Percentiles rank a stretch among this genome's conserved stretches.
phyloP scores from a whole-genome alignment of 1,139 yeast genomes.

The Pichia sp. region DNA sequence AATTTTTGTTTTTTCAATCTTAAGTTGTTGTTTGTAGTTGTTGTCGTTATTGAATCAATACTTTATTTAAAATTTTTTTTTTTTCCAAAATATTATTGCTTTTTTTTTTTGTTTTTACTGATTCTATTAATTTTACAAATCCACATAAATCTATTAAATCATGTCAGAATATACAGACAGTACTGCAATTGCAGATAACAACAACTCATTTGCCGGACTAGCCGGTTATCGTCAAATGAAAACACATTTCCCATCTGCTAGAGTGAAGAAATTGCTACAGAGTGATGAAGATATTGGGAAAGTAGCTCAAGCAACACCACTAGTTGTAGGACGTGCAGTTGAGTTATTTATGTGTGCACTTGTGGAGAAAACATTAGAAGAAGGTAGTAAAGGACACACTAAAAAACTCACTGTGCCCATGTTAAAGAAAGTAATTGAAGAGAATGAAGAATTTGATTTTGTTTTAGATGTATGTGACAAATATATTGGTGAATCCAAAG shows the following conservation, averaged over 20 bases:
- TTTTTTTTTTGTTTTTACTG: no score
- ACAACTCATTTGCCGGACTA: slow-evolving; percentile 4
- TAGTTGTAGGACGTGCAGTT: slow-evolving; percentile 89
- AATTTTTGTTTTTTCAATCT: no score
- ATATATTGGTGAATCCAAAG: slow-evolving; percentile 17
- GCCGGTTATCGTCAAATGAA: slow-evolving; percentile 48
- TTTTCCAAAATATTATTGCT: no score
- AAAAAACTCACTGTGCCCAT: slow-evolving; percentile 81
- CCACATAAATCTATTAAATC: no score
- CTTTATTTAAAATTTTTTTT: no score
- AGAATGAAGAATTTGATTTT: slow-evolving; percentile 89
- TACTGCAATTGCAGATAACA: background rate
- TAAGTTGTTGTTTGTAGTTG: no score
- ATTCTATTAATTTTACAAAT: no score
- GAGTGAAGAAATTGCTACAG: slow-evolving; percentile 94
- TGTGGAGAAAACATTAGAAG: slow-evolving; percentile 75
- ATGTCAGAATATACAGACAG: no score
- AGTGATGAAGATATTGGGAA: slow-evolving; percentile 97
- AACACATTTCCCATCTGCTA: slow-evolving; percentile 95
- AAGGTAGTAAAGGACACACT: slow-evolving; percentile 70
- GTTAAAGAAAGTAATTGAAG: slow-evolving; percentile 74
- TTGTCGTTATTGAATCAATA: no score
- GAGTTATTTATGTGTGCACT: slow-evolving; percentile 87
- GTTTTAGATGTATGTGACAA: slow-evolving; percentile 28
- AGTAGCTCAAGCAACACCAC: slow-evolving; percentile 97